Conservation (phyloP, 169 alveolate species). For the Prorocentrum cordatum region DNA sequence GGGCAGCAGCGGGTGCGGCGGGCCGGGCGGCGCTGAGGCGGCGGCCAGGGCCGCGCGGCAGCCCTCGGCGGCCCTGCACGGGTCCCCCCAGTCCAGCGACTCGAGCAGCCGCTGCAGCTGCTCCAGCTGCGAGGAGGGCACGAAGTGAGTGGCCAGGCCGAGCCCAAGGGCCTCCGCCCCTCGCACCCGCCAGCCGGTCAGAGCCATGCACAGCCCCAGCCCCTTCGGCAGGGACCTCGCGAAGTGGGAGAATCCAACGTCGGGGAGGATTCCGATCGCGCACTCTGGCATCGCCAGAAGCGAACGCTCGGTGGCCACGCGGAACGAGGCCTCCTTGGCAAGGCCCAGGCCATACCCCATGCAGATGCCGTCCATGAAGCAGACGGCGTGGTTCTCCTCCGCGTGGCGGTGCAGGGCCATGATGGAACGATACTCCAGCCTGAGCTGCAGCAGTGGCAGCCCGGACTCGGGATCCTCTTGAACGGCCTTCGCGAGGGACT, state of each 20-base stretch:
- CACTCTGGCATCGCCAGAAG: conserved; percentile 59
- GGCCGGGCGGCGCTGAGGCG: not conserved
- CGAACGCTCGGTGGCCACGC: conserved; percentile 34
- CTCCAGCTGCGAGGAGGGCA: not conserved
- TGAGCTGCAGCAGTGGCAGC: not conserved
- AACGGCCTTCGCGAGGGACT: not conserved
- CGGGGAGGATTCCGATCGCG: conserved; percentile 38
- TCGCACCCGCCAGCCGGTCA: conserved; percentile 38
- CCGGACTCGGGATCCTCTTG: not conserved
- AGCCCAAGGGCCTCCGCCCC: conserved; percentile 15
- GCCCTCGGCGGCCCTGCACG: not conserved
- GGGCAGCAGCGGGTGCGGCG: not conserved
- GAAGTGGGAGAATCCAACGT: conserved; percentile 14
- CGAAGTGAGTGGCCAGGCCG: conserved; percentile 39
- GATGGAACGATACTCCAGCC: conserved; percentile 2
- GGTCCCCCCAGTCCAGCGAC: not conserved
- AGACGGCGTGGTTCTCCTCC: not conserved
- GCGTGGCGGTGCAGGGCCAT: not conserved
- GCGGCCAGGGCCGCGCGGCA: not conserved
- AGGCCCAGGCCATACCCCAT: conserved; percentile 49
- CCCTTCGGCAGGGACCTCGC: not conserved
- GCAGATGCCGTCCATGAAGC: not conserved
- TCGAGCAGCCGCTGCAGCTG: not conserved
- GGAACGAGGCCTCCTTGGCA: conserved; percentile 10
- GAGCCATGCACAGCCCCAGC: conserved; percentile 20